Conservation (phyloP, 495 filamentous ascomycete species). For the Mycothermus thermophilus region DNA sequence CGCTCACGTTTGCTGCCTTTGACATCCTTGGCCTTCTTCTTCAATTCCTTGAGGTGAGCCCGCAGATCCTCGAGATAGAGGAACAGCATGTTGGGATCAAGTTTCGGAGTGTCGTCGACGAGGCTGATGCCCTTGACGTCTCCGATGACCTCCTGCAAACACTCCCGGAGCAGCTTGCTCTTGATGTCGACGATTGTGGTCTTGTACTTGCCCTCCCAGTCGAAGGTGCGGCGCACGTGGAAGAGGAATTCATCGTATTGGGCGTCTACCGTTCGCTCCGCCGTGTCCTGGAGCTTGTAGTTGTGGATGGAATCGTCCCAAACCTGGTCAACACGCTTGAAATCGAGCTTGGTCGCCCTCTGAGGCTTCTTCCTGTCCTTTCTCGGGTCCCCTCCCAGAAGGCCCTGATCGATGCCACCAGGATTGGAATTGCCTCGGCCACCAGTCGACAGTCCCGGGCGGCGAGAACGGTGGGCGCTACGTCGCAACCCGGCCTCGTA, state of each 20-base stretch:
- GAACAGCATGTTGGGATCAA: slow-evolving; percentile 84
- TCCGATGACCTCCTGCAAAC: slow-evolving; percentile 61
- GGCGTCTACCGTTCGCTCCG: slow-evolving; percentile 53
- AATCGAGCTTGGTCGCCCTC: slow-evolving; percentile 52
- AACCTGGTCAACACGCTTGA: slow-evolving; percentile 76
- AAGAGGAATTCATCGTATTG: slow-evolving; percentile 82
- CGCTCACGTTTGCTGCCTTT: slow-evolving; percentile 42
- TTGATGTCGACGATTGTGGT: slow-evolving; percentile 75
- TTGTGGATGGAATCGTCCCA: slow-evolving; percentile 70
- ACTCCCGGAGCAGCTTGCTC: slow-evolving; percentile 62
- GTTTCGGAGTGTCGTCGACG: slow-evolving; percentile 62
- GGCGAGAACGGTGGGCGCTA: slow-evolving; percentile 1
- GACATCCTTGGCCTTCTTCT: slow-evolving; percentile 34
- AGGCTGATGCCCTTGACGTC: slow-evolving; percentile 70
- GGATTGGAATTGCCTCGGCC: slow-evolving; percentile 4
- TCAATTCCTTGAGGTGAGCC: slow-evolving; percentile 49
- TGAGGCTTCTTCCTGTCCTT: slow-evolving; percentile 38
- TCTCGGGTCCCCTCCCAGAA: slow-evolving; percentile 18
- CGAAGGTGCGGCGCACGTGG: slow-evolving; percentile 71
- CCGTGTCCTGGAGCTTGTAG: slow-evolving; percentile 70
- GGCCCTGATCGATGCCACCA: slow-evolving; percentile 10
- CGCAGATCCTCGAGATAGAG: slow-evolving; percentile 70
- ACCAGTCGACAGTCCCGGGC: slow-evolving; percentile 1
- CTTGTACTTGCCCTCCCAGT: slow-evolving; percentile 77
- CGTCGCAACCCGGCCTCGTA: slow-evolving; percentile 5